Evolutionary conservation across 805 yeast species (phyloP).

Genomic region (Candida ortonii): DNA sequence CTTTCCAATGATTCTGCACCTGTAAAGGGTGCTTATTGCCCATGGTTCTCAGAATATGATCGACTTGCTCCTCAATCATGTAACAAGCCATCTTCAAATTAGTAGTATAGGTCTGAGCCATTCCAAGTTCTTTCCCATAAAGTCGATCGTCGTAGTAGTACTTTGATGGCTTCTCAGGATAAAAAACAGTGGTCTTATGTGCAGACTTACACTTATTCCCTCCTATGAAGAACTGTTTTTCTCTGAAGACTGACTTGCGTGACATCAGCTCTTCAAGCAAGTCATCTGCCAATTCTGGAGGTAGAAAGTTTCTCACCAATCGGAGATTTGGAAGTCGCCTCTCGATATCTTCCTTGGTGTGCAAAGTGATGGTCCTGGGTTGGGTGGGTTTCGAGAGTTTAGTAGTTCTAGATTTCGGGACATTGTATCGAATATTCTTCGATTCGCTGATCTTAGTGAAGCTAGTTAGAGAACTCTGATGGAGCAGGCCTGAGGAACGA

Average conservation of each 20-base stretch:
- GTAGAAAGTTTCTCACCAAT: slow-evolving; percentile 50
- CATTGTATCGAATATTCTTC: too few species aligned
- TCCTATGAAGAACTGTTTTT: slow-evolving; percentile 55
- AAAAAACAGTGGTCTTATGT: slow-evolving; percentile 41
- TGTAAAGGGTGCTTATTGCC: slow-evolving; percentile 37
- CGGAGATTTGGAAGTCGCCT: slow-evolving; percentile 49
- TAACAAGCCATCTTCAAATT: slow-evolving; percentile 39
- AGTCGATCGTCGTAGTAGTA: slow-evolving; percentile 28
- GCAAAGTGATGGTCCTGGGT: slow-evolving; percentile 31
- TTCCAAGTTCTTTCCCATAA: slow-evolving; percentile 17
- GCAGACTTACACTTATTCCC: slow-evolving; percentile 59
- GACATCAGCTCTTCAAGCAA: slow-evolving; percentile 42
- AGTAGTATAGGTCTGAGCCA: slow-evolving; percentile 22
- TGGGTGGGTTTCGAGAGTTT: not conserved
- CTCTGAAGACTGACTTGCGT: slow-evolving; percentile 39
- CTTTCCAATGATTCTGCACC: slow-evolving; percentile 43
- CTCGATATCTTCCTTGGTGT: slow-evolving; percentile 51
- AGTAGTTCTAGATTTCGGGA: too few species aligned
- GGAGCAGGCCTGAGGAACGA: too few species aligned
- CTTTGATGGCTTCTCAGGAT: not conserved
- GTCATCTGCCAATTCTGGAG: slow-evolving; percentile 44
- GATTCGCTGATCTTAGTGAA: too few species aligned
- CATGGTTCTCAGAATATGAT: slow-evolving; percentile 26
- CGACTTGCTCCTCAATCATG: slow-evolving; percentile 39
- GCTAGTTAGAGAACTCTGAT: not conserved